Base-by-base conservation (phyloP, 768 basidiomycete species). In the Pisolithus tinctorius region DNA sequence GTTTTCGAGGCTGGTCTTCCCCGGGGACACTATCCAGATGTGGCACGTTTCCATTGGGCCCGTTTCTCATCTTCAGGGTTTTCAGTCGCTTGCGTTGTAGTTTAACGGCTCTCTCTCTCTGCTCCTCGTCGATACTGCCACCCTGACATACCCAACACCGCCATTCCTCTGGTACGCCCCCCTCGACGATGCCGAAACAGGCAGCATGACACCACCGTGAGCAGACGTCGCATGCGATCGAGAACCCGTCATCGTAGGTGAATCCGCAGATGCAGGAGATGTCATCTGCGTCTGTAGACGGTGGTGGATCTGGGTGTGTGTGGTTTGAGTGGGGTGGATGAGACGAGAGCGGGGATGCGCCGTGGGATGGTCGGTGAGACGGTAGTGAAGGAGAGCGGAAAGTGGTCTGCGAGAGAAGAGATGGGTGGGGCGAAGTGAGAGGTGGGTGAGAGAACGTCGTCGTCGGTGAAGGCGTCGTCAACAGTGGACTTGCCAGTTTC, bases 191-290 rank as follows among this genome's bases (percentile, higher is more conserved):
- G 44, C 73, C 78, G 57, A 86, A 87, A 68, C 93, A 93, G 7
- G 80, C 82, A 6, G 80, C 83, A 69, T 94, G 92, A 58, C 84
- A 86, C 90, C 92, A 93, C 37, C 84, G 78, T 20, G 76, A 78
- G 63, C 92, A 94, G 45, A 71, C 64, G 65, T 93, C 92, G 69
- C 92, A 94, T 9, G 85, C 87, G 55, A 93, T 88, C 9, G 83
- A 85, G 65, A 86, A 88, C 20, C 90, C 90, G 64, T 91, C 89
- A 67, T 91, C 91, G 61, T 81, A 75, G 43, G 74, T 69, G 54
- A 79, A 78, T 6, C 81, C 82, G 65, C 90, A 93, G 53, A 90
- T 86, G 64, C 91, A 93, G 43, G 74, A 72, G 48, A 84, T 81
- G 45, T 71, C 70, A 44, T 83, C 80, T 10, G 74, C 67, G 54